phyloP scores from a whole-genome alignment of 2,329 filamentous ascomycete species.

The Thielaviopsis ethacetica region DNA sequence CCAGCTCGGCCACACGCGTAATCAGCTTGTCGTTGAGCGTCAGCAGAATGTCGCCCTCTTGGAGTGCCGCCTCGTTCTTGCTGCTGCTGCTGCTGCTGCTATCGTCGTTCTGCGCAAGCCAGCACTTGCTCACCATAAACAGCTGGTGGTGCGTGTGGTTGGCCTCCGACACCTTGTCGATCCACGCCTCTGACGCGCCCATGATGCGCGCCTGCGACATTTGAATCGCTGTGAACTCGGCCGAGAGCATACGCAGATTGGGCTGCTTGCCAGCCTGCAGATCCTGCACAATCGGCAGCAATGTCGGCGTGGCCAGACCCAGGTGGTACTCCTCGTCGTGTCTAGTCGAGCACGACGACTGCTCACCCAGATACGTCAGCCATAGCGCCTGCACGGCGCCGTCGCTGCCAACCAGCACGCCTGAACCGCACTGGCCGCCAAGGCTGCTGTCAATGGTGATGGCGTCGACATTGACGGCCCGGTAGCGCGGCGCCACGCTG shows the following conservation, averaged over 20 bases:
- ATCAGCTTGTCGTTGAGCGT: slow-evolving; percentile 84
- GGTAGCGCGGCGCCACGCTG: slow-evolving; percentile 76
- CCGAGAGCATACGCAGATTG: slow-evolving; percentile 74
- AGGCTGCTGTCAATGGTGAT: slow-evolving; percentile 93
- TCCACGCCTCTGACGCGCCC: slow-evolving; percentile 94
- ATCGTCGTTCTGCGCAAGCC: slow-evolving; percentile 40
- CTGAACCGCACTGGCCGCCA: slow-evolving; percentile 81
- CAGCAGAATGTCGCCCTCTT: slow-evolving; percentile 84
- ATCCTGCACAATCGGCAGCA: slow-evolving; percentile 75
- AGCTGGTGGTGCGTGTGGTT: slow-evolving; percentile 90
- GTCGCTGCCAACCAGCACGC: slow-evolving; percentile 76
- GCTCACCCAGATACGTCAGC: slow-evolving; percentile 92
- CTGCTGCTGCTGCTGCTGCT: too few relatives aligned
- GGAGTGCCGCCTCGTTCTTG: slow-evolving; percentile 30
- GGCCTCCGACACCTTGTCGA: slow-evolving; percentile 70
- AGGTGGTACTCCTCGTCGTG: slow-evolving; percentile 96
- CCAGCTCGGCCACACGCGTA: slow-evolving; percentile 81
- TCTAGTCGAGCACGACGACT: slow-evolving; percentile 55
- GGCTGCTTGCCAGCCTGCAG: slow-evolving; percentile 69
- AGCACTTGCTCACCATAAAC: slow-evolving; percentile 94
- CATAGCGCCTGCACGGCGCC: slow-evolving; percentile 90
- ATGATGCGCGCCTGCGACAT: slow-evolving; percentile 96
- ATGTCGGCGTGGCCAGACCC: slow-evolving; percentile 71
- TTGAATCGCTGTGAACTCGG: slow-evolving; percentile 87
- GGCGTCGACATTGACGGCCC: slow-evolving; percentile 88